Evolutionary conservation across 345 rosid genomes (phyloP), one percentile per base, ranked within the genome.

Genomic region (Balakata baccata): DNA sequence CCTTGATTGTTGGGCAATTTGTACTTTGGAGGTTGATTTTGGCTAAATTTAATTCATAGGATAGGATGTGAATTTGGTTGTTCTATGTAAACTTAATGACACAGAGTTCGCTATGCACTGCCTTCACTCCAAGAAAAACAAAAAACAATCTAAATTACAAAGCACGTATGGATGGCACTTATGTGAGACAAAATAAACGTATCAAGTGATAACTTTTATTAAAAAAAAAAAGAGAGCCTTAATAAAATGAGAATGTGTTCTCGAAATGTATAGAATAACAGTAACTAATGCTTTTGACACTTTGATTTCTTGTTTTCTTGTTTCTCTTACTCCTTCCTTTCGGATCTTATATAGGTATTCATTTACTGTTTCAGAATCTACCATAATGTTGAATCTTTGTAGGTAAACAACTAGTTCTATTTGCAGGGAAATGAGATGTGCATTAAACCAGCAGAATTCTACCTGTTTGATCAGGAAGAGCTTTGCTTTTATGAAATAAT

Each of bases 381-480:
- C 20, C 20, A 49, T 67, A 51, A 3, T n/a, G 8, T 59, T 67
- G 38, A n/a, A 8, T 7, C 22, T 47, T 38, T 18, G 13, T 2
- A 23, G 4, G 20, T 23, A 18, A 56, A 51, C 50, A 38, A 22
- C 34, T 25, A 23, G 64, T 68, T 46, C 60, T 43, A 43, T 37
- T 25, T 79, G 70, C 89, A 93, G 97, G 97, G 96, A 57, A 93
- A 90, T 18, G 96, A 89, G 68, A 86, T 91, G 93, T 87, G 92
- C 71, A 91, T 91, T 77, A 91, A 89, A 82, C 89, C 98, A 2
- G 98, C 98, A 68, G 91, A 94, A 60, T 91, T 91, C 83, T 91
- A 90, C 83, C 71, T 89, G 71, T 86, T 81, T 59, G 97, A 90
- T 76, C 94, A 90, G 80, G 98, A 91, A 83, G 90, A 91, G 86